Conservation (phyloP, 73 alveolate genomes). For the Stentor coeruleus region DNA sequence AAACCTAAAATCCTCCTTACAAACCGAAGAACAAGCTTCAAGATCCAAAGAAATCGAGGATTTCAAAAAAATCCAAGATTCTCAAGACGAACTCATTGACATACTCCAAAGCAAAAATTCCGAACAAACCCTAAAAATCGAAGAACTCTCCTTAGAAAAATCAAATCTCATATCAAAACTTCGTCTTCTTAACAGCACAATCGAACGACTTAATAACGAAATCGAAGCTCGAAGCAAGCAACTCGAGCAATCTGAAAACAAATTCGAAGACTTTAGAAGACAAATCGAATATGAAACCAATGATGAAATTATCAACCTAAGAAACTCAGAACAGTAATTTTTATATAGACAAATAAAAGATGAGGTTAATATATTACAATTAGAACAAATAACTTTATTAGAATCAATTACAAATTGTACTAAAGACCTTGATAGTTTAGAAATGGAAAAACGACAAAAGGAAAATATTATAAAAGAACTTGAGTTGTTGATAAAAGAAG, state of each 20-base stretch:
- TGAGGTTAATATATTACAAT: neutral
- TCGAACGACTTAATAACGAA: neutral
- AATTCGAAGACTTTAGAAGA: slow-evolving; percentile 18
- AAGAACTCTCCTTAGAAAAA: neutral
- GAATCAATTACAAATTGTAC: slow-evolving; percentile 13
- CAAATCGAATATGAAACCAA: slow-evolving; percentile 13
- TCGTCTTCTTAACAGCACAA: neutral
- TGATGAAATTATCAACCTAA: neutral
- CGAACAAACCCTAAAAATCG: neutral
- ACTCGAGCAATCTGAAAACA: neutral
- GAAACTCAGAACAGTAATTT: neutral
- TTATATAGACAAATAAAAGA: neutral
- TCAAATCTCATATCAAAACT: neutral
- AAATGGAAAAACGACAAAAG: slow-evolving; percentile 16
- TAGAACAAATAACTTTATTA: neutral
- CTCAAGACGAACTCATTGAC: neutral
- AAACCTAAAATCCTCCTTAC: neutral
- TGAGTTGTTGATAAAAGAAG: neutral
- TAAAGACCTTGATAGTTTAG: neutral
- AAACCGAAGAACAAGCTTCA: neutral
- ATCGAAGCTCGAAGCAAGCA: slow-evolving; percentile 4
- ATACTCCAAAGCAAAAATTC: neutral
- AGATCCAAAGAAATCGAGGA: slow-evolving; percentile 10
- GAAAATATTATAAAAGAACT: slow-evolving; percentile 1
- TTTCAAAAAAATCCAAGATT: neutral